phyloP scores from a whole-genome alignment of 2,329 filamentous ascomycete species.

The Curvularia eragrostidis region DNA sequence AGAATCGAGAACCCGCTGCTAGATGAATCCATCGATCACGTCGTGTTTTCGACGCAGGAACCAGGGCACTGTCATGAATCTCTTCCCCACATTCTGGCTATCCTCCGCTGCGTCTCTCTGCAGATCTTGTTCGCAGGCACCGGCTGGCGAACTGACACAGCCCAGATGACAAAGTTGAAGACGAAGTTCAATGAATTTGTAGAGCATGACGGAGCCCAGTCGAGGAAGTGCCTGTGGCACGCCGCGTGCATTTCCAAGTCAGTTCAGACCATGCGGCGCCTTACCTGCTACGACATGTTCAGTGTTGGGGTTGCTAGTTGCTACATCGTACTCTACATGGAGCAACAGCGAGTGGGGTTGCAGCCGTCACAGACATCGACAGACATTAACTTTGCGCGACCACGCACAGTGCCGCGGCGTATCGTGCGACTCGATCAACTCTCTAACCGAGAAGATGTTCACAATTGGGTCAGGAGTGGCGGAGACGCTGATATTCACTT shows the following conservation, averaged over 20 bases:
- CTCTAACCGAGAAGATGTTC: neutral
- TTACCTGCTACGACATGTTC: neutral
- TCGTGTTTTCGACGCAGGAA: neutral
- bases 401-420: neutral
- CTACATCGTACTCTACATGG: neutral
- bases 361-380: neutral
- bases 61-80: neutral
- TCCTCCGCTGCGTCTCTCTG: neutral
- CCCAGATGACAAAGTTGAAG: neutral
- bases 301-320: neutral
- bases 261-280: neutral
- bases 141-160: neutral
- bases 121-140: neutral
- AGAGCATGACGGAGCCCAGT: neutral
- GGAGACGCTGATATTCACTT: neutral
- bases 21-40: neutral
- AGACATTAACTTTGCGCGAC: neutral
- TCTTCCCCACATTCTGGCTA: neutral
- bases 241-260: neutral
- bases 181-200: neutral
- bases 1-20: neutral
- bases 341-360: neutral
- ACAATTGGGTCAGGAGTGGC: neutral
- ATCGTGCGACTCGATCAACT: neutral
- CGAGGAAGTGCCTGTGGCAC: neutral